Conservation (phyloP, 83 land plant species). For the Thuja plicata region DNA sequence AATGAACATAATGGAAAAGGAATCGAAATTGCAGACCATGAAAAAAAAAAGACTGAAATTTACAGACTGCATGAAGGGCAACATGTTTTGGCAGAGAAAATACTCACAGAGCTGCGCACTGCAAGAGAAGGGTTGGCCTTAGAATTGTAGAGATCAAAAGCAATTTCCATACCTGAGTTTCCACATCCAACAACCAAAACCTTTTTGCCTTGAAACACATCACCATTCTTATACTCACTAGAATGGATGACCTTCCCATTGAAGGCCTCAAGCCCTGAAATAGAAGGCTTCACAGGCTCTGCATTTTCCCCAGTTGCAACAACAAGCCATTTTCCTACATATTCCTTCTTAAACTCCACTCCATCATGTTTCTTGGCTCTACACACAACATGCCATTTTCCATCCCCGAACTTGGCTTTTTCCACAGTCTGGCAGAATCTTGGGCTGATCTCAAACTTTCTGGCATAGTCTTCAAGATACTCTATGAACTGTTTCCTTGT, state of each 20-base stretch:
- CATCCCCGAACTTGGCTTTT: conserved; percentile 19
- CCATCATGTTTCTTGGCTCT: no score
- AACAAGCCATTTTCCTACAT: conserved; percentile 29
- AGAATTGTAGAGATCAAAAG: conserved; percentile 28
- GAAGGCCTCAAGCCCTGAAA: conserved; percentile 28
- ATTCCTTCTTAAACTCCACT: conserved; percentile 13
- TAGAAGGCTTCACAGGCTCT: conserved; percentile 22
- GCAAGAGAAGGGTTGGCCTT: conserved; percentile 34
- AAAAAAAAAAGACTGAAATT: no score
- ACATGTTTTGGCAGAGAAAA: background rate
- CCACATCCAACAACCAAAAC: conserved; percentile 48
- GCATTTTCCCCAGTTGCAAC: conserved; percentile 51
- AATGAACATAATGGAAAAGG: no score
- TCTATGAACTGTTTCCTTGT: conserved; percentile 43
- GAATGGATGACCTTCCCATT: conserved; percentile 32
- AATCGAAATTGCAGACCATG: no score
- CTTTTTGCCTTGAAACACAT: conserved; percentile 13
- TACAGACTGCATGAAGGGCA: no score
- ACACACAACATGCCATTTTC: background rate
- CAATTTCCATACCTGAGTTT: conserved; percentile 54
- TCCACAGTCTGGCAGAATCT: conserved; percentile 26
- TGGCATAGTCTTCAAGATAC: conserved; percentile 35
- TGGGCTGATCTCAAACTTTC: conserved; percentile 25
- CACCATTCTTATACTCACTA: conserved; percentile 32
- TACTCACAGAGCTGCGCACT: conserved; percentile 47